phyloP scores from a whole-genome alignment of 225 moss, liverwort and hornwort species.

The Rhytidiadelphus loreus region DNA sequence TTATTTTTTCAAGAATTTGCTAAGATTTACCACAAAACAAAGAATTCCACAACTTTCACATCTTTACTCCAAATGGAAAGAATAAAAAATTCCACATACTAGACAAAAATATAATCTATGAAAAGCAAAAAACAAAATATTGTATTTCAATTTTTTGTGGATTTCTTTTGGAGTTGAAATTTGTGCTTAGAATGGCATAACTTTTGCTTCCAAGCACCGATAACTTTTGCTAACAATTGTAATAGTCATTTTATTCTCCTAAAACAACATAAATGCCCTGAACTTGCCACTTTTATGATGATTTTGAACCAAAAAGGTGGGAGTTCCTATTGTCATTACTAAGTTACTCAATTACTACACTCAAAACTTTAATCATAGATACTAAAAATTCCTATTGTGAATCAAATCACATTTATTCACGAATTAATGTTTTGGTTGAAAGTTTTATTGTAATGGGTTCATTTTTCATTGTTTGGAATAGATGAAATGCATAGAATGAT shows the following conservation, averaged over 20 bases:
- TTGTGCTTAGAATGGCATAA: too few relatives aligned
- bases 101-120: too few relatives aligned
- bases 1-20: too few relatives aligned
- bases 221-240: neutral
- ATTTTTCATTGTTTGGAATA: neutral
- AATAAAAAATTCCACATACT: too few relatives aligned
- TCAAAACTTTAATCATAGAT: neutral
- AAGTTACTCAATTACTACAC: neutral
- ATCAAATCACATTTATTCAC: neutral
- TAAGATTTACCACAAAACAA: too few relatives aligned
- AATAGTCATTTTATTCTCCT: neutral
- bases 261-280: neutral
- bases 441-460: neutral
- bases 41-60: too few relatives aligned
- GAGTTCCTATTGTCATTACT: neutral
- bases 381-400: neutral
- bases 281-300: neutral
- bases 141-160: too few relatives aligned
- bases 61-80: too few relatives aligned
- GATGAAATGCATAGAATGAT: neutral
- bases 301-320: neutral
- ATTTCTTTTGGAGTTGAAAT: too few relatives aligned
- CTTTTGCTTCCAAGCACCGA: too few relatives aligned
- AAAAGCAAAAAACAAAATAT: too few relatives aligned
- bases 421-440: neutral